Evolutionary conservation across 352 stramenopile species (phyloP), one percentile per base, ranked within the genome.

Genomic region (Stephanocyclus meneghinianus): DNA sequence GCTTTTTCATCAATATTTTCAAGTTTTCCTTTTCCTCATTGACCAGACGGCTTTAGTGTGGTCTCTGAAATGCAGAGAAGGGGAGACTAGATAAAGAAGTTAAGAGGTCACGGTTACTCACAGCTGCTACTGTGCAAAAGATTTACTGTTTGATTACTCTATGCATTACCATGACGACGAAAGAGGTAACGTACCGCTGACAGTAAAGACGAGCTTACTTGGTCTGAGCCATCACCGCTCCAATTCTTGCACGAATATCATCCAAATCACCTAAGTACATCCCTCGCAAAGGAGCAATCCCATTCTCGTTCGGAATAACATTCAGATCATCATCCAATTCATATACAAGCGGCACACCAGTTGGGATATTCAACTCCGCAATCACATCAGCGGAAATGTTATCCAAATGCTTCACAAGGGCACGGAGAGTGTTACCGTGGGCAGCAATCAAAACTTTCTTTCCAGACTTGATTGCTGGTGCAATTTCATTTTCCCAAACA

Each of bases 351-450:
- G 89, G 91, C 50, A 89, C 85, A 62, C 95, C 96, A 67, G 96
- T 98, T 15, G 96, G 96, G 74, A 98, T 98, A 90, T 99, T 98
- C 66, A 99, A 93, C 26, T 91, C 96, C 77, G 92, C 96, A 89
- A 99, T 99, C 18, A 94, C 93, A 67, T 98, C 95, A 71, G 97
- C 93, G 5, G 93, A 92, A 85, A 99, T 99, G 79, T 94, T 92
- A 89, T 99, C 97, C 71, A 99, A 91, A 91, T 99, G 95, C 90
- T 98, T 98, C 6, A 99, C 96, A 21, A 99, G 88, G 15, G 97
- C 97, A 70, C 97, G 95, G 15, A 99, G 91, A 45, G 94, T 97
- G 88, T 99, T 99, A 73, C 97, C 97, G 81, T 99, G 97, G 3
- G 96, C 97, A 11, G 95, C 96, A 84, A 99, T 97, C 26, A 99